Evolutionary conservation across 331 rosid species (phyloP), one percentile per base, ranked within the genome.

Genomic region (Pyrus hybrid): DNA sequence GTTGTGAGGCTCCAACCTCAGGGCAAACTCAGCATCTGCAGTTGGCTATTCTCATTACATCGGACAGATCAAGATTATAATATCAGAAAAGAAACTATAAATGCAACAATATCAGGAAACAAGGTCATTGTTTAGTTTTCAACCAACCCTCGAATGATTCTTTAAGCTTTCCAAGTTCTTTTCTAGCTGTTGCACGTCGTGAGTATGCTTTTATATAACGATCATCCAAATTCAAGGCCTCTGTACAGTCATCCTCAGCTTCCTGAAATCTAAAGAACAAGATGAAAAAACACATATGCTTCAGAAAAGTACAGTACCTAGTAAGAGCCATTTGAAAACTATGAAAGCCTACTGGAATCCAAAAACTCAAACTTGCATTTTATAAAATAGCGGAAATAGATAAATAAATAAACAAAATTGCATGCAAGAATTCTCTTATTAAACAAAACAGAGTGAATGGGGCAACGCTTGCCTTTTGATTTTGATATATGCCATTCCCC

Each of bases 121-220:
- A 63, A 80, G 78, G 33, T 64, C 72, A 67, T 58, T 51, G 67
- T 41, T 69, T 25, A 51, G 37, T 8, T 70, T 49, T 68, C 76
- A 80, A 71, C 87, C 71, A 74, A 94, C 99, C 99, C 45, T 92
- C 99, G 83, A 92, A 73, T 74, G 91, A 85, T 86, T 85, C 96
- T 86, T 87, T 92, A 64, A 78, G 56, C 86, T 90, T 94, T 77
- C 91, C 92, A 75, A 89, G 93, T 83, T 90, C 99, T 84, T 90
- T 94, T 78, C 97, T 88, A 54, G 97, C 92, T 37, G 96, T 89
- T 73, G 93, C 96, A 77, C 99, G 85, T 47, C 97, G 89, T 51
- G 99, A 94, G 82, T 94, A 92, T 73, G 99, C 99, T 86, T 94
- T 94, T 72, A 94, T 94, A 83, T 94, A 94, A 68, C 92, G 96